Evolutionary conservation across 2,329 filamentous ascomycete species (phyloP), one percentile per base, ranked within the genome.

Genomic region (Penicillium palitans): DNA sequence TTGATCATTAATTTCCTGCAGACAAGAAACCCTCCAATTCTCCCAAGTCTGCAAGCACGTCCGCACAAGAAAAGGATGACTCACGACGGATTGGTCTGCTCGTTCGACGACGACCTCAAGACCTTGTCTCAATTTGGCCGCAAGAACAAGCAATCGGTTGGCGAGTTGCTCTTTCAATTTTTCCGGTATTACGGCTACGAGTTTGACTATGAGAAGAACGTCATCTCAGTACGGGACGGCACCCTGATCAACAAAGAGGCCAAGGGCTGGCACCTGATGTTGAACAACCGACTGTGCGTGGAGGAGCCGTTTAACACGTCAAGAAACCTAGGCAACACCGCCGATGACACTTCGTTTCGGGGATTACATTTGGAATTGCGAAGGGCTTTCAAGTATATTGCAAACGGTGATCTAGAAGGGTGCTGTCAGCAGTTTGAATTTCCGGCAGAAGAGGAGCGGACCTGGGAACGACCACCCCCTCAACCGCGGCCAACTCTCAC

Each of bases 1-100:
- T 86, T 99, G 82, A 96, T 98, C 66, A 89, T 99, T 72, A 96
- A 92, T 66, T 99, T 98, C 71, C 83, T 99, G 27, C 95, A 99
- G 76, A 89, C 91, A 52, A 87, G 92, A 68, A 83, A 89, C 59
- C 90, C 91, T 17, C 90, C 93, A 0, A 85, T 99, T 55, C 78
- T 99, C 24, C 95, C 95, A 4, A 87, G 90, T 17, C 81, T 99
- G 35, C 95, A 98, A 72, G 88, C 92, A 70, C 83, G 85, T 24
- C 81, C 85, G 5, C 83, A 88, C 65, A 80, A 87, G 64, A 85
- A 85, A 66, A 78, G 84, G 53, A 77, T 84, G 10, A 81, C 83
- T 21, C 78, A 84, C 39, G 86, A 90, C 60, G 90, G 89, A 12
- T 79, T 85, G 3, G 80, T 86, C 47, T 90, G 90, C 61, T 85